Percentiles rank a stretch among this genome's conserved stretches.
Evolutionary conservation across 495 filamentous ascomycete species (phyloP).

Genomic region (Podospora pseudopauciseta): DNA sequence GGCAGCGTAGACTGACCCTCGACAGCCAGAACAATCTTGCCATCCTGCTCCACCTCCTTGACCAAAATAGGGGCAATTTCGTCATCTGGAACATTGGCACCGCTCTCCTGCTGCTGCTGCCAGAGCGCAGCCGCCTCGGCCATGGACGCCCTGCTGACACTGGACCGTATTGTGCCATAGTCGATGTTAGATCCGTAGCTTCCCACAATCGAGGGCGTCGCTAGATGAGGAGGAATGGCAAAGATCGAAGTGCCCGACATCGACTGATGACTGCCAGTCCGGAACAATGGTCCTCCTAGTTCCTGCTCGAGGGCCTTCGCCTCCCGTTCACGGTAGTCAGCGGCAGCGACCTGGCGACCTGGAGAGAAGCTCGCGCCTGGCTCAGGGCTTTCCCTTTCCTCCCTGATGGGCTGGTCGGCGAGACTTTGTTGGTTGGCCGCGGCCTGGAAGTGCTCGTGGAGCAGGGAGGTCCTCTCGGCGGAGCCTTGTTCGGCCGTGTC

Average conservation of each 20-base stretch:
- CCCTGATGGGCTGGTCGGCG: slow-evolving; percentile 20
- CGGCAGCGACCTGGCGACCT: slow-evolving; percentile 15
- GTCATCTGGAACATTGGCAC: slow-evolving; percentile 47
- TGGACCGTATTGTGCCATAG: slow-evolving; percentile 72
- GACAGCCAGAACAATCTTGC: slow-evolving; percentile 74
- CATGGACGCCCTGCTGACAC: slow-evolving; percentile 65
- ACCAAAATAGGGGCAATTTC: slow-evolving; percentile 78
- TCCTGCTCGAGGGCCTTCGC: slow-evolving; percentile 41
- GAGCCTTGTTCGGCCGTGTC: slow-evolving; percentile 22
- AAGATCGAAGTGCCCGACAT: slow-evolving; percentile 50
- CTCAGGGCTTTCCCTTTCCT: slow-evolving; percentile 23
- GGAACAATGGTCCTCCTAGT: slow-evolving; percentile 29
- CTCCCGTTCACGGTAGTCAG: slow-evolving; percentile 37
- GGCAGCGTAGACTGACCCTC: slow-evolving; percentile 90
- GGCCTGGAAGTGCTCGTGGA: slow-evolving; percentile 40
- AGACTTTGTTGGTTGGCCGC: slow-evolving; percentile 22
- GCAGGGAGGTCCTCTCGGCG: slow-evolving; percentile 33
- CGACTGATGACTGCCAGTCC: slow-evolving; percentile 34
- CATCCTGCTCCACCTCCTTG: slow-evolving; percentile 85
- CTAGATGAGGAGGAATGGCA: slow-evolving; percentile 58
- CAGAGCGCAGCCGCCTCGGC: slow-evolving; percentile 68
- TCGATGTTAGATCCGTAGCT: slow-evolving; percentile 62
- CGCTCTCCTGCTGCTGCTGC: slow-evolving; percentile 61
- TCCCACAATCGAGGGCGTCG: slow-evolving; percentile 59
- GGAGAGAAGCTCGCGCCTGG: slow-evolving; percentile 20